These are phyloP conservation scores for grape (Vitis vinifera) DNA, from an alignment of 164 flowering plant genomes.

Conservation along the genomic window ASM3070453v1 NC_081805.1:10456501-10457000, in stretches of 20 bases:
- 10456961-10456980: slow-evolving; percentile 7
- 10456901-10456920: slow-evolving; percentile 27
- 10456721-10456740: slow-evolving; percentile 26
- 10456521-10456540: slow-evolving; percentile 38
- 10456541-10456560: slow-evolving; percentile 22
- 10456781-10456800: slow-evolving; percentile 1
- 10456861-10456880: slow-evolving; percentile 31
- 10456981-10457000: slow-evolving; percentile 26
- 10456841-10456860: slow-evolving; percentile 47
- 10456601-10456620: slow-evolving; percentile 54
- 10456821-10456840: slow-evolving; percentile 17
- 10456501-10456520: slow-evolving; percentile 33
- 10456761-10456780: neutral
- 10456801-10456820: slow-evolving; percentile 4
- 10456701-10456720: neutral
- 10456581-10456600: slow-evolving; percentile 37
- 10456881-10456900: slow-evolving; percentile 22
- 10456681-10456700: slow-evolving; percentile 35
- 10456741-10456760: slow-evolving; percentile 27
- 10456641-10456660: slow-evolving; percentile 34
- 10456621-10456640: slow-evolving; percentile 53
- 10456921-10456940: slow-evolving; percentile 37
- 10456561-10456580: slow-evolving; percentile 21
- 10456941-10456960: slow-evolving; percentile 41
- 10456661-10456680: slow-evolving; percentile 35